Percentiles rank a stretch among this genome's conserved stretches.
phyloP scores from a whole-genome alignment of 2,329 filamentous ascomycete genomes.

The Xylogone sp. region DNA sequence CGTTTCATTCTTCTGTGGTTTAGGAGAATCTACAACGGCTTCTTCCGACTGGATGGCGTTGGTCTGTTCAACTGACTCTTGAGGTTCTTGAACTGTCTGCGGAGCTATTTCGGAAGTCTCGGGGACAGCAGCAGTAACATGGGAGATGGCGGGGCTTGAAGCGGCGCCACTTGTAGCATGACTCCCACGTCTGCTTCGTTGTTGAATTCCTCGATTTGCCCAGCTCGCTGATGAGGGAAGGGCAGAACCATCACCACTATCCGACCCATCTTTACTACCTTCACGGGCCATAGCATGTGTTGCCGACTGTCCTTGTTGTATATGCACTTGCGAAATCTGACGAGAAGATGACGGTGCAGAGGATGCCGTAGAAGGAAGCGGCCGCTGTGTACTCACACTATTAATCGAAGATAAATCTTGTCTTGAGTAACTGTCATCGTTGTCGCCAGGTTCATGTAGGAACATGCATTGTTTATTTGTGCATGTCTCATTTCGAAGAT shows the following conservation, averaged over 20 bases:
- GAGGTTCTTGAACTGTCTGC: conserved; percentile 10
- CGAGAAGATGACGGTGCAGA: conserved; percentile 51
- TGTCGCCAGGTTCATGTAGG: conserved; percentile 95
- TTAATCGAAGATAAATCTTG: conserved; percentile 96
- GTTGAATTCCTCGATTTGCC: conserved; percentile 68
- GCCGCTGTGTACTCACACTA: conserved; percentile 74
- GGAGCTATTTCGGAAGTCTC: conserved; percentile 44
- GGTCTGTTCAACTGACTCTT: conserved; percentile 7
- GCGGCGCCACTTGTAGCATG: conserved; percentile 77
- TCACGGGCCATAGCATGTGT: conserved; percentile 70
- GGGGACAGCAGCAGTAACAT: conserved; percentile 49
- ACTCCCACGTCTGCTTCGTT: conserved; percentile 67
- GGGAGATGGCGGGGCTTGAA: conserved; percentile 74
- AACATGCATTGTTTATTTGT: conserved; percentile 98
- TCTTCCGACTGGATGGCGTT: conserved; percentile 3
- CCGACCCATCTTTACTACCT: conserved; percentile 72
- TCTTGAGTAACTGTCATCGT: conserved; percentile 92
- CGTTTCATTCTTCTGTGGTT: conserved; percentile 16
- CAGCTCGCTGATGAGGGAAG: conserved; percentile 91
- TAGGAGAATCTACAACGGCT: conserved; percentile 8
- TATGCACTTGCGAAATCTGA: conserved; percentile 39
- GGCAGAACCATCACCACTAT: conserved; percentile 79
- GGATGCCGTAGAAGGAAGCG: conserved; percentile 48
- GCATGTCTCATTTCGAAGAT: conserved; percentile 89
- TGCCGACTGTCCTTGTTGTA: conserved; percentile 29